Evolutionary conservation across 352 stramenopile genomes (phyloP), one percentile per base, ranked within the genome.

Genomic region (Peronosclerospora sorghi): DNA sequence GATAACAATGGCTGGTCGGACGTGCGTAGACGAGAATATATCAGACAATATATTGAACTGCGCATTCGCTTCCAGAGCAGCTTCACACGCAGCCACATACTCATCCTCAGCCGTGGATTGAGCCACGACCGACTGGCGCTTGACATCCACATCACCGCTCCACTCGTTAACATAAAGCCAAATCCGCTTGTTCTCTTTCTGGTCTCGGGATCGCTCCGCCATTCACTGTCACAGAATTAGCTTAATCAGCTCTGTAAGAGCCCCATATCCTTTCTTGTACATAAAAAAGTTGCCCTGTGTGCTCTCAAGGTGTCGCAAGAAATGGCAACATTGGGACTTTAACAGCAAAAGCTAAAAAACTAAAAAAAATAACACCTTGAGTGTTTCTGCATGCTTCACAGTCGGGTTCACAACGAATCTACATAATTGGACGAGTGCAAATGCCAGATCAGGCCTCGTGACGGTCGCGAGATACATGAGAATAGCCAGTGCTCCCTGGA

Each of bases 391-490:
- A 17, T 54, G 46, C 30, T 54, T 27, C 8, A 28, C 32, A 1
- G 54, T 55, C 32, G 40, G 41, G 2, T 17, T 4, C 28, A 40
- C 19, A 0, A 69, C 50, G 18, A 48, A 59, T 12, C 49, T 15
- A n/a, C 59, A 65, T 6, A 64, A n/a, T 19, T 65, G 51, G 0
- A 38, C 50, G 1, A 69, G 14, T 7, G 36, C 44, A 41, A 48
- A 69, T 2, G 54, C 50, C 0, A 62, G 18, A 21, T 65, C 59
- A 8, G 51, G 35, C 3, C 41, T 46, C 10, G 40, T 66, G 18
- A 38, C 48, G 12, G 61, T 63, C 0, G 46, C 48, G 12, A 65
- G 30, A 24, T 63, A 65, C 60, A 69, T 59, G 8, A 59, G 35
- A 35, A 42, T 51, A 8, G 44, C 51, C 6, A 64, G 24, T 0